These are phyloP conservation scores for Phyllostachys edulis DNA, from an alignment of 176 grass and related monocot genomes.

Conservation along the genomic window DNA sequence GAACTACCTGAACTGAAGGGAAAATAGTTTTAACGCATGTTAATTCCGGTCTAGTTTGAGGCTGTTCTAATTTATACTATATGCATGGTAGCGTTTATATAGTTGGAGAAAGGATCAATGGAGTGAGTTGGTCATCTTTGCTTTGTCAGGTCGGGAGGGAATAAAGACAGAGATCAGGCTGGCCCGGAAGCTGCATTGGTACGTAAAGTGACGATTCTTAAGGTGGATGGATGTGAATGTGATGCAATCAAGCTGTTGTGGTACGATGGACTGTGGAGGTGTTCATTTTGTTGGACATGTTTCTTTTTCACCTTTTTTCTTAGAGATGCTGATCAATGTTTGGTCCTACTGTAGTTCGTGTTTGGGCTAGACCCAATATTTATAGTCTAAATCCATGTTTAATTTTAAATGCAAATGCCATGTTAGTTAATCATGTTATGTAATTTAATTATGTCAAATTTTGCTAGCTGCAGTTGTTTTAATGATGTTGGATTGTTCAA, in stretches of 20 bases:
- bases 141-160: slow-evolving; percentile 13
- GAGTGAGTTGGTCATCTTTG: slow-evolving; percentile 20
- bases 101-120: neutral
- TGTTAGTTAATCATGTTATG: neutral
- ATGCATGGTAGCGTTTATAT: neutral
- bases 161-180: slow-evolving; percentile 13
- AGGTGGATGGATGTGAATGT: no score
- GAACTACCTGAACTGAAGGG: neutral
- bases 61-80: neutral
- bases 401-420: neutral
- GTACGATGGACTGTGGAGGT: neutral
- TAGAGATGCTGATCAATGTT: neutral
- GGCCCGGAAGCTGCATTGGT: neutral
- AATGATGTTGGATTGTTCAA: neutral
- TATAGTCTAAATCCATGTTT: neutral
- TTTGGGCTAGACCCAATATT: neutral
- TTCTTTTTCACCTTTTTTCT: neutral
- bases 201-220: no score
- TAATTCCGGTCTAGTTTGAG: no score
- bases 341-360: neutral
- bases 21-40: neutral
- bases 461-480: neutral
- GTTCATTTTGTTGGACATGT: neutral
- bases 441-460: neutral
- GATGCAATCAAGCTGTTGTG: neutral